Conservation (phyloP, 805 yeast genomes). For the Saccharomycopsis fodiens region DNA sequence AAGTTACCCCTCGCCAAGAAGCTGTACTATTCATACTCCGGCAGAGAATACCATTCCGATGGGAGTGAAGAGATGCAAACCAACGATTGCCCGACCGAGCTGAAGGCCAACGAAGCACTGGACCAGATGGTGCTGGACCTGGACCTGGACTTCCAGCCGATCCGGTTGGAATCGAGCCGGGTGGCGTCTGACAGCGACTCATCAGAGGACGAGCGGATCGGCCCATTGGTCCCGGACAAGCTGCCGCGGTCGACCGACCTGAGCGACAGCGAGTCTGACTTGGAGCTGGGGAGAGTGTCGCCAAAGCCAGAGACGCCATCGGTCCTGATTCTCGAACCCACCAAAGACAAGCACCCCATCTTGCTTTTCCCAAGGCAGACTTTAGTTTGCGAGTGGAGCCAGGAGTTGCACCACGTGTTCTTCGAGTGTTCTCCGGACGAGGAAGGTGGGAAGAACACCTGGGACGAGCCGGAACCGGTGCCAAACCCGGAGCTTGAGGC, state of each 20-base stretch:
- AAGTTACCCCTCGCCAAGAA: slow-evolving; percentile 25
- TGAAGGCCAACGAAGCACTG: background rate
- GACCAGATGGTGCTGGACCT: background rate
- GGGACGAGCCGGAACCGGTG: slow-evolving; percentile 44
- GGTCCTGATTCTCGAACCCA: background rate
- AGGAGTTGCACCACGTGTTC: slow-evolving; percentile 38
- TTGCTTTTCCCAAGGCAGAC: slow-evolving; percentile 31
- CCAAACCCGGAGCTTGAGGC: slow-evolving; percentile 49
- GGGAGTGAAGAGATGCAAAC: background rate
- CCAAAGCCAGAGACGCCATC: background rate
- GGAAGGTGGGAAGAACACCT: slow-evolving; percentile 43
- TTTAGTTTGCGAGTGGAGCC: slow-evolving; percentile 63
- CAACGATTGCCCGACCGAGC: background rate
- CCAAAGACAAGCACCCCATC: slow-evolving; percentile 16
- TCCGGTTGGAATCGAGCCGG: background rate
- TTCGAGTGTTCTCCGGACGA: slow-evolving; percentile 40
- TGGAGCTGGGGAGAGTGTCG: background rate
- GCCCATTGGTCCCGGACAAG: slow-evolving; percentile 3
- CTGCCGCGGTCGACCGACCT: background rate
- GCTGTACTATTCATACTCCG: slow-evolving; percentile 27
- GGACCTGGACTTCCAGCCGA: slow-evolving; percentile 1
- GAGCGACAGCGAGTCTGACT: background rate
- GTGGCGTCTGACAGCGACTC: background rate
- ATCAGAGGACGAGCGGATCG: background rate
- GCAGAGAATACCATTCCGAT: slow-evolving; percentile 9